Evolutionary conservation across 1,284 basidiomycete genomes (phyloP), one percentile per base, ranked within the genome.

Genomic region (Fomitopsis pinicola): DNA sequence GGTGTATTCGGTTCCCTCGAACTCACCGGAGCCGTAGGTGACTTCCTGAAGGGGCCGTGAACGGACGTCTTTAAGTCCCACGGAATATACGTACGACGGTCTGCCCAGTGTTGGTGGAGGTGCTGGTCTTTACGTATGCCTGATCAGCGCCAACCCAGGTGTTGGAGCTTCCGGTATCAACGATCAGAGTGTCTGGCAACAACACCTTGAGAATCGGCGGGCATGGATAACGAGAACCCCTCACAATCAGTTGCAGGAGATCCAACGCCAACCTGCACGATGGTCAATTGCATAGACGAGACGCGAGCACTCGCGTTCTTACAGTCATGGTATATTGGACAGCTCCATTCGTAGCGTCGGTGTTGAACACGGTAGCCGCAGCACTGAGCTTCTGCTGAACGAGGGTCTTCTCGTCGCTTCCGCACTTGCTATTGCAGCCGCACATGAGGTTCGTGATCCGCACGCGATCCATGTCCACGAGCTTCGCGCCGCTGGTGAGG

Each of bases 81-180:
- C 5, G 5, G 44, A 52, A 19, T 30, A 44, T 19, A n/a, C 35
- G 22, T 60, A 69, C 69, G 17, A 71, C 62, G 33, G 59, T 55
- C 17, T 68, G 58, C 33, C 66, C 67, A 6, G 70, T 71, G 42
- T 64, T 63, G 19, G 53, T 56, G 59, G 82, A 82, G 55, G 82
- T 81, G 64, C 72, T 75, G 1, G 86, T 87, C 62, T 64, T 50
- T 15, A 70, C 70, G 64, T 84, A 87, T 1, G 71, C 14, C 19
- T 60, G 71, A 19, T 38, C 63, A 12, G 85, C 83, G 28, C 86
- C 85, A 52, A 88, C 74, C 86, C 87, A 88, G 7, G 85, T 88
- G 74, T 86, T 87, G 26, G 85, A 86, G 58, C 70, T 71, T n/a
- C 72, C 72, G 2, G 70, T 71, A 46, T 73, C 72, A 42, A 72